Conservation (phyloP, 2,329 filamentous ascomycete genomes). For the Phoma sp. region DNA sequence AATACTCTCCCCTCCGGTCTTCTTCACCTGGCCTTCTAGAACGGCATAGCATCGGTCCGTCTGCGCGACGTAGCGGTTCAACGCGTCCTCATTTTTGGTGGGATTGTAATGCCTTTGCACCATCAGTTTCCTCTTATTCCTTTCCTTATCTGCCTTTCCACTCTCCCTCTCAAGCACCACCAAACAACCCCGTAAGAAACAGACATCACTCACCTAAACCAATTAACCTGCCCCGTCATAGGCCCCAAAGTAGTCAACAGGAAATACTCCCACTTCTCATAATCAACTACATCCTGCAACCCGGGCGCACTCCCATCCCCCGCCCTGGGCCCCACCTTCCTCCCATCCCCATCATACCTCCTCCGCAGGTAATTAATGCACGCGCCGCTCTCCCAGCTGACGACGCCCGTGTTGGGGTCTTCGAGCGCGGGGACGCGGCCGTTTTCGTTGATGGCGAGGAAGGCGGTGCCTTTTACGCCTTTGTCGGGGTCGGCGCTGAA, state of each 20-base stretch:
- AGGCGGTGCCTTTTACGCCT: conserved; percentile 37
- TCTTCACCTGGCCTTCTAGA: conserved; percentile 12
- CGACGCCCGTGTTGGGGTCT: conserved; percentile 52
- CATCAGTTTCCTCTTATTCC: not conserved
- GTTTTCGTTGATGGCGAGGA: conserved; percentile 48
- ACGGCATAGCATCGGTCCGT: conserved; percentile 14
- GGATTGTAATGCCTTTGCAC: conserved; percentile 10
- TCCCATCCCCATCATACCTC: conserved; percentile 5
- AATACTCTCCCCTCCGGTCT: conserved; percentile 9
- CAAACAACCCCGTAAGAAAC: too few relatives aligned
- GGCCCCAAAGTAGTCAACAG: conserved; percentile 13
- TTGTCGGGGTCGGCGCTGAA: conserved; percentile 47
- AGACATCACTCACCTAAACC: conserved; percentile 5
- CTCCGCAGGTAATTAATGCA: conserved; percentile 11
- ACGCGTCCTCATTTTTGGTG: conserved; percentile 11
- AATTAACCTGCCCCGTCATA: conserved; percentile 16
- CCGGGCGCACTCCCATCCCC: not conserved
- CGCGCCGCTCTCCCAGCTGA: conserved; percentile 19
- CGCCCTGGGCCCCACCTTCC: not conserved
- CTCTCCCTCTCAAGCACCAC: too few relatives aligned
- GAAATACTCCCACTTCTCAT: conserved; percentile 18
- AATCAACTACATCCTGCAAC: conserved; percentile 9
- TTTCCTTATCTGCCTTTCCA: too few relatives aligned
- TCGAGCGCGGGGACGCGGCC: conserved; percentile 53
- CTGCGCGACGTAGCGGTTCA: conserved; percentile 16